Evolutionary conservation across 257 asterid genomes (phyloP).

Genomic region (Lantana camara): DNA sequence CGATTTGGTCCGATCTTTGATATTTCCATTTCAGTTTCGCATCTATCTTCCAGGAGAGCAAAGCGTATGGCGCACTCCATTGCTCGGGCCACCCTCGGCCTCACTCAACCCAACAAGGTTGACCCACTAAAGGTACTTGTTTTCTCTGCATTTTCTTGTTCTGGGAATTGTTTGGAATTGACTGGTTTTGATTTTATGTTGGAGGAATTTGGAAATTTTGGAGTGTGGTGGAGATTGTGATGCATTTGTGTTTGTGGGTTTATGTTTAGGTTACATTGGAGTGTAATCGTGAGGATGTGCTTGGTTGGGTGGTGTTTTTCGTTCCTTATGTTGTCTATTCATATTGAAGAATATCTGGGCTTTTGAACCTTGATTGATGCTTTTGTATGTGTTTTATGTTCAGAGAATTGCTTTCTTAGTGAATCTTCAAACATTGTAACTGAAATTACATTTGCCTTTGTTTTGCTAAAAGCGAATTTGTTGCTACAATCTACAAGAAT

Average conservation of each 20-base stretch:
- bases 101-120: conserved; percentile 47
- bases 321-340: no score
- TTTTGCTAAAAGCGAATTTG: neutral
- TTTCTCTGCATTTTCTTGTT: neutral
- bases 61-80: conserved; percentile 56
- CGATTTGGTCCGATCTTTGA: conserved; percentile 28
- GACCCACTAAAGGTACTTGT: conserved; percentile 47
- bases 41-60: conserved; percentile 30
- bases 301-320: no score
- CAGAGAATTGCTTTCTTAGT: conserved; percentile 2
- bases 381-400: neutral
- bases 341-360: neutral
- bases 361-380: conserved; percentile 13
- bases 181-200: no score
- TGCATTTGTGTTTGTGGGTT: conserved; percentile 2
- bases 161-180: no score
- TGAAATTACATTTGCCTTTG: no score
- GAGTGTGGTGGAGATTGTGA: neutral
- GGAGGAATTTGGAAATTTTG: neutral
- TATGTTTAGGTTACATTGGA: neutral
- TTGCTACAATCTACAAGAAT: neutral
- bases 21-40: conserved; percentile 32
- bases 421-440: neutral
- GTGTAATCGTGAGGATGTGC: neutral
- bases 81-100: conserved; percentile 64